These are phyloP conservation scores for Metarhizium brunneum DNA, from an alignment of 2,329 filamentous ascomycete genomes.

Conservation along the genomic window DNA sequence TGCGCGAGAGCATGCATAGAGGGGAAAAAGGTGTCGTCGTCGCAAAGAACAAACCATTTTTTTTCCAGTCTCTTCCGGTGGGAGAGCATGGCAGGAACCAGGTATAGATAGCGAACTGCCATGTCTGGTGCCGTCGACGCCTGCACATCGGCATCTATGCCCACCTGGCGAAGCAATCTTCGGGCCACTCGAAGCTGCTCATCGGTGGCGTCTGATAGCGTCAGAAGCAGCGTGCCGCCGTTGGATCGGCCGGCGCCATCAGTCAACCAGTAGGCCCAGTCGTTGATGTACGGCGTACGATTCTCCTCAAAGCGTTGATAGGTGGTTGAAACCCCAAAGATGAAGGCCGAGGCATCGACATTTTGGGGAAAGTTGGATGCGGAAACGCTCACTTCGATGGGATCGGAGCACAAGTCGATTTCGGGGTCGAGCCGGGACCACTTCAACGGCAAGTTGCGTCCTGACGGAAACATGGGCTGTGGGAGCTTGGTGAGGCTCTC, in stretches of 20 bases:
- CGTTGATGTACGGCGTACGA: slow-evolving; percentile 39
- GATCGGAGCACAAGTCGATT: too few relatives aligned
- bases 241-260: slow-evolving; percentile 44
- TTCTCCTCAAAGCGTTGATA: slow-evolving; percentile 42
- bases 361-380: slow-evolving; percentile 27
- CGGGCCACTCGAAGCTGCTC: slow-evolving; percentile 38
- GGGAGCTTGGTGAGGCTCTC: too few relatives aligned
- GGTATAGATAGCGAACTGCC: slow-evolving; percentile 46
- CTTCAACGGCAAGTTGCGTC: too few relatives aligned
- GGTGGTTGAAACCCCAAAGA: slow-evolving; percentile 50
- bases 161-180: slow-evolving; percentile 32
- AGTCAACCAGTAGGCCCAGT: slow-evolving; percentile 51
- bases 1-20: slow-evolving; percentile 44
- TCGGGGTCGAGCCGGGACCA: too few relatives aligned
- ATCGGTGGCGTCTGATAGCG: slow-evolving; percentile 41
- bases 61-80: slow-evolving; percentile 35
- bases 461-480: too few relatives aligned
- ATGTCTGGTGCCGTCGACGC: slow-evolving; percentile 34
- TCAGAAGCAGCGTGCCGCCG: slow-evolving; percentile 43
- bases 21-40: slow-evolving; percentile 57
- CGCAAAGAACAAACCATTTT: slow-evolving; percentile 53
- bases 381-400: too few relatives aligned
- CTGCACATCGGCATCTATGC: slow-evolving; percentile 47
- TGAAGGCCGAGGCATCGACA: slow-evolving; percentile 44
- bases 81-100: slow-evolving; percentile 43